A percentile compares a stretch with the other conserved stretches of the same genome.
phyloP scores from a whole-genome alignment of 139 green algal species.

The Chlorella sorokiniana region DNA sequence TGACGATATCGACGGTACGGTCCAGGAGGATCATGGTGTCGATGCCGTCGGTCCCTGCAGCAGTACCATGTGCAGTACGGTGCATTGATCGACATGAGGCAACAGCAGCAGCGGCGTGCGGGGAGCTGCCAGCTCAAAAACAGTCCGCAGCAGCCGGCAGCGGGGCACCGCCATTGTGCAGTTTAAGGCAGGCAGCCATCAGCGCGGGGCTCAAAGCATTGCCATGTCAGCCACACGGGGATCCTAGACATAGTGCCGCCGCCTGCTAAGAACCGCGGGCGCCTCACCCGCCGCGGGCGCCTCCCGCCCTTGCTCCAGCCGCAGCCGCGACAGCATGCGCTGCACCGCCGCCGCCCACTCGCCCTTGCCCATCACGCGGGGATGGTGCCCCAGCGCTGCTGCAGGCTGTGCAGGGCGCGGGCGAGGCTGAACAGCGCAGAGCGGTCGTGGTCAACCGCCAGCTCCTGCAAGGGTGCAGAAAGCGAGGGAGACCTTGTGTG shows the following conservation, averaged over 20 bases:
- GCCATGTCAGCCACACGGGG: too few species aligned
- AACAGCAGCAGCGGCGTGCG: background rate
- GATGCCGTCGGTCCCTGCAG: slow-evolving; percentile 39
- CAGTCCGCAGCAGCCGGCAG: background rate
- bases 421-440: slow-evolving; percentile 74
- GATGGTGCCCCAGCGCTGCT: slow-evolving; percentile 76
- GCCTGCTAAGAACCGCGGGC: too few species aligned
- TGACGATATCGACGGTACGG: slow-evolving; percentile 84
- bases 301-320: slow-evolving; percentile 60
- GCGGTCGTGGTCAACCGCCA: slow-evolving; percentile 73
- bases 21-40: slow-evolving; percentile 81
- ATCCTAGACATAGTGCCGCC: too few species aligned
- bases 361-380: slow-evolving; percentile 79
- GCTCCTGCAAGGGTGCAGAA: too few species aligned
- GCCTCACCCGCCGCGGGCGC: slow-evolving; percentile 28
- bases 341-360: slow-evolving; percentile 67
- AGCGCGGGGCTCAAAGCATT: too few species aligned
- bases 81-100: background rate
- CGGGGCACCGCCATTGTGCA: too few species aligned
- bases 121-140: too few species aligned
- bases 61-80: background rate
- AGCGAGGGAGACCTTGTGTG: too few species aligned
- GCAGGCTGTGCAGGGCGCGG: slow-evolving; percentile 72
- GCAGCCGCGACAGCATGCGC: slow-evolving; percentile 74
- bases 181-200: too few species aligned